These are phyloP conservation scores for Hammondia hammondi DNA, from an alignment of 169 alveolate genomes.

Conservation along the genomic window DNA sequence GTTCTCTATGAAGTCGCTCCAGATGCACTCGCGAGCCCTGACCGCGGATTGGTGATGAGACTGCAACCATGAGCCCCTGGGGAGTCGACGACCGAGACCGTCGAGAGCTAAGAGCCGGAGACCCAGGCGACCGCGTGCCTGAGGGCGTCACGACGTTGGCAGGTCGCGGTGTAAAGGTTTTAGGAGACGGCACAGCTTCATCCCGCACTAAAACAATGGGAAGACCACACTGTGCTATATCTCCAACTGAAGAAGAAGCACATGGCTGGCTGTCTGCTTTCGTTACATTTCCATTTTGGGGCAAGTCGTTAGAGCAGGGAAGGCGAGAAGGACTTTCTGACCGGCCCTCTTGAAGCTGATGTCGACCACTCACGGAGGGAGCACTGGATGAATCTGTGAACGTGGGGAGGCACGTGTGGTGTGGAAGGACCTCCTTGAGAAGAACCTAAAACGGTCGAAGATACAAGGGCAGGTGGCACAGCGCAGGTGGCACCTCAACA, in stretches of 20 bases:
- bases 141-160: not conserved
- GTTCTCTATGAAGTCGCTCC: not conserved
- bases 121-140: not conserved
- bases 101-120: not conserved
- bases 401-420: not conserved
- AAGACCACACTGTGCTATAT: too few relatives aligned
- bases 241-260: too few relatives aligned
- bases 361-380: too few relatives aligned
- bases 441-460: not conserved
- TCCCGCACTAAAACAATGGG: too few relatives aligned
- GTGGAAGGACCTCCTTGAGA: not conserved
- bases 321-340: too few relatives aligned
- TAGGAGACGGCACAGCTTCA: not conserved
- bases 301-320: too few relatives aligned
- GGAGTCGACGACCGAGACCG: not conserved
- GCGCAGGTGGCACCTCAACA: too few relatives aligned
- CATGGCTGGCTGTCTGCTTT: too few relatives aligned
- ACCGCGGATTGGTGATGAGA: not conserved
- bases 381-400: not conserved
- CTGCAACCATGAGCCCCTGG: not conserved
- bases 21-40: not conserved
- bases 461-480: too few relatives aligned
- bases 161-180: not conserved
- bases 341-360: too few relatives aligned
- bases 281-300: too few relatives aligned